A percentile compares a stretch with the other conserved stretches of the same genome.
phyloP scores from a whole-genome alignment of 345 rosid genomes.

The Limnanthes douglasii region DNA sequence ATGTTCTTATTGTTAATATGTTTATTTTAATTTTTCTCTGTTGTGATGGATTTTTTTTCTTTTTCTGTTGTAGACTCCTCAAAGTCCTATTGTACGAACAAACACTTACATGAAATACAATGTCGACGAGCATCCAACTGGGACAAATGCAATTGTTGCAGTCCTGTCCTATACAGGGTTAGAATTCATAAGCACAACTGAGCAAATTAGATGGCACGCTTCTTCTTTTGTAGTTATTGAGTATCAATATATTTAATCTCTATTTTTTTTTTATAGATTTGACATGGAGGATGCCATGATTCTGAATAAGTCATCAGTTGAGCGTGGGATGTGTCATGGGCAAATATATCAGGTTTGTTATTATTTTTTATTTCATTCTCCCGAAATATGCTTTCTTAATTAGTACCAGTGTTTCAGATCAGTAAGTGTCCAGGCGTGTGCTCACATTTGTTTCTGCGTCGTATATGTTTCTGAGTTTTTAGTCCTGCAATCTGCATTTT shows the following conservation, averaged over 20 bases:
- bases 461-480: too few relatives aligned
- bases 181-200: conserved; percentile 2
- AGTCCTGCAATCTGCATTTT: too few relatives aligned
- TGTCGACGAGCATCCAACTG: conserved; percentile 77
- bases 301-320: conserved; percentile 86
- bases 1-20: conserved; percentile 6
- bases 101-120: conserved; percentile 52
- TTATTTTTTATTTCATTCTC: too few relatives aligned
- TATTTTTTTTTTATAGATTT: conserved; percentile 28
- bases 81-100: conserved; percentile 82
- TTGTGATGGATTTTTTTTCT: conserved; percentile 2
- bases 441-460: too few relatives aligned
- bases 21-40: background rate
- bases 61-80: conserved; percentile 69
- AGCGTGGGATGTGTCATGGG: conserved; percentile 94
- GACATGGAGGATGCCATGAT: conserved; percentile 99
- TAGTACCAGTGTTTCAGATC: too few relatives aligned
- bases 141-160: conserved; percentile 97
- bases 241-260: background rate
- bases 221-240: too few relatives aligned
- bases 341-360: conserved; percentile 94
- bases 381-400: too few relatives aligned
- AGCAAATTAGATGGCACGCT: conserved; percentile 2
- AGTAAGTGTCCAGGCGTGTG: too few relatives aligned
- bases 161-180: conserved; percentile 96